Percentiles rank a stretch among this genome's conserved stretches.
Conservation (phyloP, 345 rosid genomes). For the Arabidopsis arenosa region DNA sequence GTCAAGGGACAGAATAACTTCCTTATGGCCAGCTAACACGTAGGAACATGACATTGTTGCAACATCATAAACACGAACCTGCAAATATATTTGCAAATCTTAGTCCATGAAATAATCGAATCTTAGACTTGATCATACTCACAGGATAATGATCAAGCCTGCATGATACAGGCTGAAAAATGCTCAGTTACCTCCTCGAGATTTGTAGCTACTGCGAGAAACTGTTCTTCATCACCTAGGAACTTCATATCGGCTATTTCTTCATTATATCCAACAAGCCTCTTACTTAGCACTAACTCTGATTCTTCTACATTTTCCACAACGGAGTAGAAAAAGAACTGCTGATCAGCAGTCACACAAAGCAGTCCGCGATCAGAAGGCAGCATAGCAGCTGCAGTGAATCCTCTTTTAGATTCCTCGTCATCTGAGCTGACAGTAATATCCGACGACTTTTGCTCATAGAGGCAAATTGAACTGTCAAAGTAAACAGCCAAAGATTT, state of each 20-base stretch:
- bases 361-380: slow-evolving; percentile 80
- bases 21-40: slow-evolving; percentile 83
- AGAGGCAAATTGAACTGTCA: slow-evolving; percentile 80
- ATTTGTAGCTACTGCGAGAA: slow-evolving; percentile 95
- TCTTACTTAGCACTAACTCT: slow-evolving; percentile 58
- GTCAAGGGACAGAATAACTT: slow-evolving; percentile 81
- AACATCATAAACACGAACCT: slow-evolving; percentile 92
- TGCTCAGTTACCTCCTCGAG: slow-evolving; percentile 71
- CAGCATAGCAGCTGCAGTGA: slow-evolving; percentile 68
- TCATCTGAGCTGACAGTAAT: slow-evolving; percentile 59
- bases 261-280: slow-evolving; percentile 92
- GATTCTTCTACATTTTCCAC: slow-evolving; percentile 54
- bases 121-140: slow-evolving; percentile 26
- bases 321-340: slow-evolving; percentile 68
- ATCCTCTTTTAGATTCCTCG: slow-evolving; percentile 75
- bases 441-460: slow-evolving; percentile 83
- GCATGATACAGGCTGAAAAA: slow-evolving; percentile 22
- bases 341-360: slow-evolving; percentile 96
- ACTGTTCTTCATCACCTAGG: slow-evolving; percentile 84
- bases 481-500: slow-evolving; percentile 41
- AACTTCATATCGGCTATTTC: slow-evolving; percentile 93
- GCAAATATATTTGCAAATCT: slow-evolving; percentile 40
- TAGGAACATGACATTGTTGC: slow-evolving; percentile 93
- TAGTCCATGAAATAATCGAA: slow-evolving; percentile 26
- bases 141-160: slow-evolving; percentile 21